phyloP scores from a whole-genome alignment of 768 basidiomycete genomes.

The Peribolospora kevripleyi region DNA sequence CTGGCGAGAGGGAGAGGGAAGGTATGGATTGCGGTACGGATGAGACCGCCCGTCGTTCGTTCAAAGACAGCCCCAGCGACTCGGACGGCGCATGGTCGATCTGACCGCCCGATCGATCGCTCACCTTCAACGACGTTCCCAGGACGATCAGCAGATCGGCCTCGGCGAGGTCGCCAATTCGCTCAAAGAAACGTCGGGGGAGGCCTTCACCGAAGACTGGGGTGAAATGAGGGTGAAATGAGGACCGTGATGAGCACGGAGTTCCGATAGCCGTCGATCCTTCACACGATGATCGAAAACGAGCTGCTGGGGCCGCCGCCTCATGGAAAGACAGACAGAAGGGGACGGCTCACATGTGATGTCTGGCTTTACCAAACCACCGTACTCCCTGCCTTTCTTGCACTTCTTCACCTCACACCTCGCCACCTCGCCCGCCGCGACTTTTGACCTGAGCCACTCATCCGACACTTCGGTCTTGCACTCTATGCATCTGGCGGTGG shows the following conservation, averaged over 20 bases:
- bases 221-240: not conserved
- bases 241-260: not conserved
- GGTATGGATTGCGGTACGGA: slow-evolving; percentile 2
- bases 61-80: not conserved
- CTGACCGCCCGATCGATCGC: not conserved
- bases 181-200: slow-evolving; percentile 39
- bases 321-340: slow-evolving; percentile 54
- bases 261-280: not conserved
- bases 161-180: slow-evolving; percentile 29
- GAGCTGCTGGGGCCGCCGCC: slow-evolving; percentile 25
- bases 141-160: slow-evolving; percentile 76
- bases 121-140: slow-evolving; percentile 64
- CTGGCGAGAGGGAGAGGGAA: slow-evolving; percentile 3
- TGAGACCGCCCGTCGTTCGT: too few species aligned
- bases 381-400: slow-evolving; percentile 22
- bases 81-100: not conserved
- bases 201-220: slow-evolving; percentile 31
- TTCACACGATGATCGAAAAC: not conserved
- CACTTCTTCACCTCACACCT: slow-evolving; percentile 27
- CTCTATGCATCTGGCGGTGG: slow-evolving; percentile 53
- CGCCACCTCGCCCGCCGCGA: slow-evolving; percentile 40
- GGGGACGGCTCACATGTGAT: slow-evolving; percentile 25
- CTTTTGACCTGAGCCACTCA: slow-evolving; percentile 39
- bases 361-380: slow-evolving; percentile 68
- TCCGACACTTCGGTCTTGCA: slow-evolving; percentile 39